Evolutionary conservation across 495 filamentous ascomycete species (phyloP).

Genomic region (Amphirosellinia nigrospora): DNA sequence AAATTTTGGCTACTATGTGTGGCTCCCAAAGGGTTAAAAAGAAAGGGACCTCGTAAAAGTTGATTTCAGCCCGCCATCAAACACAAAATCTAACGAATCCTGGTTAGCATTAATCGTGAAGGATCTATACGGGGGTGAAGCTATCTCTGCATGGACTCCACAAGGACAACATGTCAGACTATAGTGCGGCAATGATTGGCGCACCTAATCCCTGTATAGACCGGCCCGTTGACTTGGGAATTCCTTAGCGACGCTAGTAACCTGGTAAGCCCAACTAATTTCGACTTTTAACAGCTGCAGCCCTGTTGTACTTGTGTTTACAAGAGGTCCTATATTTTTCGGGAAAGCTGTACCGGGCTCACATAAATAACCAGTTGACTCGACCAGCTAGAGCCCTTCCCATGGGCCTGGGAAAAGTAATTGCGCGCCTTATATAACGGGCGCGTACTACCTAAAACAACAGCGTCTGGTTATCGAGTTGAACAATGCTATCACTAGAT

Average conservation of each 20-base stretch:
- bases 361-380: background rate
- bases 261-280: background rate
- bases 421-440: background rate
- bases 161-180: slow-evolving; percentile 2
- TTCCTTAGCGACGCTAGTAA: background rate
- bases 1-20: background rate
- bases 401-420: background rate
- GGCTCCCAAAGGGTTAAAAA: slow-evolving; percentile 16
- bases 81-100: slow-evolving; percentile 12
- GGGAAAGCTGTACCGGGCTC: background rate
- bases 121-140: slow-evolving; percentile 2
- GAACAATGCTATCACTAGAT: background rate
- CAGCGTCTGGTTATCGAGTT: background rate
- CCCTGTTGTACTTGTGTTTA: background rate
- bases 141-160: background rate
- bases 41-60: background rate
- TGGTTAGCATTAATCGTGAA: slow-evolving; percentile 2
- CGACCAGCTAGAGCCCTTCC: background rate
- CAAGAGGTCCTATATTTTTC: background rate
- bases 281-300: background rate
- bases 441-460: background rate
- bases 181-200: background rate
- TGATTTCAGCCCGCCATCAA: slow-evolving; percentile 12
- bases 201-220: background rate
- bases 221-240: background rate